Conservation (phyloP, 2,329 filamentous ascomycete species). For the Verticillium isaacii region DNA sequence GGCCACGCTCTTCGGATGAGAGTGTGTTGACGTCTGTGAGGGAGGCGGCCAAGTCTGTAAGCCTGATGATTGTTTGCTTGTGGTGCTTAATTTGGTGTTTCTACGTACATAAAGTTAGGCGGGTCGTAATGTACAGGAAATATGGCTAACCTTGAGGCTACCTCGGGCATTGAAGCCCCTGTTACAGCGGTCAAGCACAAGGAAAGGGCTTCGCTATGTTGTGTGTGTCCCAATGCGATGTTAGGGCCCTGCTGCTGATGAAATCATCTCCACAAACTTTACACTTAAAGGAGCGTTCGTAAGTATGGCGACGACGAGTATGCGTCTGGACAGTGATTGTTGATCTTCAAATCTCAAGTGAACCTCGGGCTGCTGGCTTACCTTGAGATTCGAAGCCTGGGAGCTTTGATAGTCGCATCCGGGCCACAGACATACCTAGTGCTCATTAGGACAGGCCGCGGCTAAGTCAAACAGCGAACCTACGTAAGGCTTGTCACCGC, state of each 20-base stretch:
- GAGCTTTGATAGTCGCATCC: too few species aligned
- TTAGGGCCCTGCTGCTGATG: slow-evolving; percentile 36
- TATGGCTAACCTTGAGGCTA: slow-evolving; percentile 72
- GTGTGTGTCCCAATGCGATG: slow-evolving; percentile 79
- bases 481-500: slow-evolving; percentile 85
- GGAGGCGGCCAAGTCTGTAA: slow-evolving; percentile 69
- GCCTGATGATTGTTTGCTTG: too few species aligned
- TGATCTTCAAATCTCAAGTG: too few species aligned
- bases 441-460: too few species aligned
- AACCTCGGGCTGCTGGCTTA: too few species aligned
- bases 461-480: slow-evolving; percentile 18
- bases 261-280: slow-evolving; percentile 77
- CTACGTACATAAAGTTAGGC: slow-evolving; percentile 31
- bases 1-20: slow-evolving; percentile 62
- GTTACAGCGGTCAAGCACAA: slow-evolving; percentile 76
- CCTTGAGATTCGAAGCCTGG: too few species aligned
- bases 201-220: slow-evolving; percentile 69
- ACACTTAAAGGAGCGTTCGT: slow-evolving; percentile 80
- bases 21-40: slow-evolving; percentile 57
- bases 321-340: slow-evolving; percentile 50
- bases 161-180: slow-evolving; percentile 88
- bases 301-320: slow-evolving; percentile 74
- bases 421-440: too few species aligned
- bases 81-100: slow-evolving; percentile 96
- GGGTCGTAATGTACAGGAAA: too few species aligned